A percentile compares a stretch with the other conserved stretches of the same genome.
Conservation (phyloP, 2,329 filamentous ascomycete genomes). For the Dryadomyces quercivorus region DNA sequence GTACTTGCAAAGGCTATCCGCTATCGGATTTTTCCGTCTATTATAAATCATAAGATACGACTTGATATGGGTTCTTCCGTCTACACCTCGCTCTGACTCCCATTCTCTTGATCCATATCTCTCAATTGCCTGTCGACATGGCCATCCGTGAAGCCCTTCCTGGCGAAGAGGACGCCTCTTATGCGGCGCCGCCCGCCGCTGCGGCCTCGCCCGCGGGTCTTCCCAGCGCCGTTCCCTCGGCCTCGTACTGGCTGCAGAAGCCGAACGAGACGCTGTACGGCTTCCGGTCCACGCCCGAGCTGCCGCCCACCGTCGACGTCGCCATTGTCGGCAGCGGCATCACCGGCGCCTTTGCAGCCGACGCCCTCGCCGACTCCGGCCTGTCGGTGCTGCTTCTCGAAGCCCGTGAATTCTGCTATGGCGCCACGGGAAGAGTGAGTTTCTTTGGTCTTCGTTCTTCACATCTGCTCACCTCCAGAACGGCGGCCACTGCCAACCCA, state of each 20-base stretch:
- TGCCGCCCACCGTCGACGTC: conserved; percentile 53
- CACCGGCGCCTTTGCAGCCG: conserved; percentile 59
- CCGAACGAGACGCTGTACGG: conserved; percentile 52
- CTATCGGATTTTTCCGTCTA: too few relatives aligned
- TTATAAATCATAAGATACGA: too few relatives aligned
- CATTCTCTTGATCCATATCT: not conserved
- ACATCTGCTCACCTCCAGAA: conserved; percentile 30
- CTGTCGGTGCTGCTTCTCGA: conserved; percentile 59
- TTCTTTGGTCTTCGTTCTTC: not conserved
- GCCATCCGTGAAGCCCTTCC: conserved; percentile 11
- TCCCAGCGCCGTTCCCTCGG: conserved; percentile 47
- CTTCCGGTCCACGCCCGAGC: conserved; percentile 51
- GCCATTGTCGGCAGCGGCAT: conserved; percentile 67
- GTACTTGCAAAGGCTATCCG: too few relatives aligned
- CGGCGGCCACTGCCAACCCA: conserved; percentile 64
- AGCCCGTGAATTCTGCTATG: conserved; percentile 69
- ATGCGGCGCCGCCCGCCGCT: not conserved
- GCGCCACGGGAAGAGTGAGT: conserved; percentile 68
- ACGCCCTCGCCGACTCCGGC: conserved; percentile 37
- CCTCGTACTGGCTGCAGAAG: conserved; percentile 63
- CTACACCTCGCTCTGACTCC: too few relatives aligned
- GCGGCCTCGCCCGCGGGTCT: conserved; percentile 29
- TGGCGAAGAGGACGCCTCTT: conserved; percentile 16
- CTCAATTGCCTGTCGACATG: not conserved
- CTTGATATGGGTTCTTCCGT: too few relatives aligned